Evolutionary conservation across 768 basidiomycete species (phyloP), one percentile per base, ranked within the genome.

Genomic region (Boletus eberwhitei): DNA sequence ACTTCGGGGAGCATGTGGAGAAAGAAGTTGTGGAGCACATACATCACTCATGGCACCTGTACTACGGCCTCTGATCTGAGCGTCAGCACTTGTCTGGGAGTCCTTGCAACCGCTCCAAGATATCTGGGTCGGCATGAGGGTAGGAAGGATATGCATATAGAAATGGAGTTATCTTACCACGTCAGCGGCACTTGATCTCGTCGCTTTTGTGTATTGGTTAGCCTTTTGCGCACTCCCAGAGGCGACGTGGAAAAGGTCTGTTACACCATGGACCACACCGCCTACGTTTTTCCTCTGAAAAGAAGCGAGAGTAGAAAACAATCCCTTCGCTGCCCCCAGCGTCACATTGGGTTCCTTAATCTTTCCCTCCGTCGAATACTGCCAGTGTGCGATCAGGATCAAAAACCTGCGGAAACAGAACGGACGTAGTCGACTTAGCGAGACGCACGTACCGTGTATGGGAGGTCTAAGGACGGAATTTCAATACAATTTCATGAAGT

Each of bases 311-410:
- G 92, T 90, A 22, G 82, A 80, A n/a, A 96, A 69, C 5, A 97
- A 74, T 8, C 91, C 92, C 65, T 90, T 84, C 0, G 93, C 94
- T 5, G 95, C 94, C 66, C 91, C 93, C 9, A 86, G 80, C 12
- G 86, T 85, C 16, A 93, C 74, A 66, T 97, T 95, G 34, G 95
- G 93, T 67, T 97, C 93, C 71, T 98, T 97, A 67, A 98, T 74
- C 66, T 91, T 93, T 46, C 94, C 94, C 74, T 98, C 93, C 8
- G 93, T 96, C 21, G 93, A 93, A 73, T 98, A 98, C 85, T 90
- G 36, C 12, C 47, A 48, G 24, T 2, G 57, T 34, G 19, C 13
- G 43, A 49, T 49, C 36, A 53, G 14, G 47, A 21, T 51, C 26
- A 52, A 40, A 51, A 13, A 19, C 4, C 35, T 34, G 37, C 40